Base-by-base conservation (phyloP, 495 filamentous ascomycete genomes). In the Trichocladium uniseriatum region DNA sequence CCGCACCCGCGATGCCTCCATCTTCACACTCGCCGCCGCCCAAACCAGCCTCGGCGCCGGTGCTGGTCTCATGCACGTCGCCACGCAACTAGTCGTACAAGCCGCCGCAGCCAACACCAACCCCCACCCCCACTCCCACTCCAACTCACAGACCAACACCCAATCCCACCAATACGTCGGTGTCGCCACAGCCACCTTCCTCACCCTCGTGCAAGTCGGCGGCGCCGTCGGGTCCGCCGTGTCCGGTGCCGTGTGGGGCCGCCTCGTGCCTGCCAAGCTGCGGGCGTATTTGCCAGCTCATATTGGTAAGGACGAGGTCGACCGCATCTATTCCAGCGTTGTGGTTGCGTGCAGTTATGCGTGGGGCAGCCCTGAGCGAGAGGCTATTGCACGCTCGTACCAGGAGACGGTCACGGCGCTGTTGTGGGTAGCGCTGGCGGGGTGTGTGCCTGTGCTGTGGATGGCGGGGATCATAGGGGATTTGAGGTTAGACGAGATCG, bases 31-130 rank as follows among this genome's bases (percentile, higher is more conserved):
- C 8, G 70, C 86, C 61, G 80, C 80, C 67, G 79, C 76, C 39
- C 83, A 87, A 63, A 81, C 84, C 46, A 77, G 78, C 66, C 81
- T 88, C 43, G 81, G 83, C 16, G 79, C 86, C 49, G 74, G 74
- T 14, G 83, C 80, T 0, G 72, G 73, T 0, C 57, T 69, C 19
- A 56, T 75, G 40, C 75, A 83, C 42, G 74, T 86, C 43, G 65
- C 68, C 16, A 75, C 76, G 27, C 76, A 86, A 54, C 72, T 86
- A 6, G 75, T 78, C 14, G 69, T 82, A 20, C 77, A 86, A 58
- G 77, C 80, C 1, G 47, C 41, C 42, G 55, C 46, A 5, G 31
- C 6, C 37, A 50, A 15, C 31, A 18, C 15, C 24, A 18, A 20
- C 9, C n/a, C 7, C 27, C 20, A 29, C 8, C 1, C 3, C 14